These are phyloP conservation scores for Neotropicomus parvogracilis DNA, from an alignment of 1,284 basidiomycete genomes.

Conservation along the genomic window DNA sequence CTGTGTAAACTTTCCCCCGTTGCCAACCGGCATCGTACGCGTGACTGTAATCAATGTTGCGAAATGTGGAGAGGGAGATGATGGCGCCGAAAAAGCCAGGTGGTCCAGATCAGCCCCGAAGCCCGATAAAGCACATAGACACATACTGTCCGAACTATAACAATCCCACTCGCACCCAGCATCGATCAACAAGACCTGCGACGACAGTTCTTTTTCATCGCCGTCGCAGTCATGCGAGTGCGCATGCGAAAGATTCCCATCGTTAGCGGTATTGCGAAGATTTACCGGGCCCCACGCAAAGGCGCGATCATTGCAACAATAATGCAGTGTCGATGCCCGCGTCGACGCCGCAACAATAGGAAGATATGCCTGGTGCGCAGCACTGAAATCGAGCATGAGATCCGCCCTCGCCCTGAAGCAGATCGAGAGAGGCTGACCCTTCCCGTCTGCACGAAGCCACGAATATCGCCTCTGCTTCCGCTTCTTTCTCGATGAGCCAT, in stretches of 20 bases:
- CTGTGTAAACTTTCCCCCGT: conserved; percentile 80
- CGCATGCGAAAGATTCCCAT: conserved; percentile 39
- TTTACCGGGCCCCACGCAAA: conserved; percentile 75
- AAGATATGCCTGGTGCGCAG: conserved; percentile 84
- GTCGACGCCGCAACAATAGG: conserved; percentile 86
- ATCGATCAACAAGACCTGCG: conserved; percentile 87
- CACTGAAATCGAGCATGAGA: conserved; percentile 39
- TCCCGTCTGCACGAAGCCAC: conserved; percentile 82
- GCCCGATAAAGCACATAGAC: not conserved
- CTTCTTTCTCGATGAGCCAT: conserved; percentile 87
- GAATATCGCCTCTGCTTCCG: conserved; percentile 88
- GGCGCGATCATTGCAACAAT: conserved; percentile 81
- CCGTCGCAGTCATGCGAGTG: conserved; percentile 29
- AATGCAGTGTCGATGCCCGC: conserved; percentile 84
- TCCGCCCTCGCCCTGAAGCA: not conserved
- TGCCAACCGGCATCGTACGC: conserved; percentile 84
- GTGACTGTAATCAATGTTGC: conserved; percentile 45
- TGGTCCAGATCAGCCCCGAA: not conserved
- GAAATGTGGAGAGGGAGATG: not conserved
- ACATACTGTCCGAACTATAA: conserved; percentile 72
- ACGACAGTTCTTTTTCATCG: conserved; percentile 42
- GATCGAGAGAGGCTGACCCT: conserved; percentile 51
- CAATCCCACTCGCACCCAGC: conserved; percentile 88
- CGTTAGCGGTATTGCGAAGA: conserved; percentile 53
- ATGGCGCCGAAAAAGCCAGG: not conserved